Evolutionary conservation across 2,329 filamentous ascomycete species (phyloP).

Genomic region (Fonsecaea multimorphosa): DNA sequence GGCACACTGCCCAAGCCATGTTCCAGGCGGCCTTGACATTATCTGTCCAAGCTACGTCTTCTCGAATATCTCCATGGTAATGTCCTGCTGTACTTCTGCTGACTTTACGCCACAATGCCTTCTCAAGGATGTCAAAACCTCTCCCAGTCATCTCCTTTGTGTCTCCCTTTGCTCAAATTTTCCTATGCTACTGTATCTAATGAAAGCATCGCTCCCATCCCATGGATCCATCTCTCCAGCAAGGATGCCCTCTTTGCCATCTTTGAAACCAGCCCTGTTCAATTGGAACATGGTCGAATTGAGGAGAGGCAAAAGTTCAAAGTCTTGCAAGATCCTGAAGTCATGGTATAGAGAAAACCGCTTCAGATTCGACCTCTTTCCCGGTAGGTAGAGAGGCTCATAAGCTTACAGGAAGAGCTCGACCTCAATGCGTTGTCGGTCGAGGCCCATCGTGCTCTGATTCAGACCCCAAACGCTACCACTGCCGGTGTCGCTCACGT

Average conservation of each 20-base stretch:
- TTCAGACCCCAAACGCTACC: slow-evolving; percentile 17
- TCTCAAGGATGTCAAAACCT: slow-evolving; percentile 56
- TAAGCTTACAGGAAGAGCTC: slow-evolving; percentile 48
- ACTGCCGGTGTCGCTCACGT: slow-evolving; percentile 42
- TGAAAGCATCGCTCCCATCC: slow-evolving; percentile 48
- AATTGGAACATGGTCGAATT: slow-evolving; percentile 31
- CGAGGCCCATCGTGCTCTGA: slow-evolving; percentile 38
- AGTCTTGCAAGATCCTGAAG: slow-evolving; percentile 44
- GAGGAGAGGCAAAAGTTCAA: slow-evolving; percentile 43
- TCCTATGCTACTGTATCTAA: slow-evolving; percentile 51
- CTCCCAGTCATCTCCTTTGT: slow-evolving; percentile 51
- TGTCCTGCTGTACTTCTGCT: neutral
- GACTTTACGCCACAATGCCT: slow-evolving; percentile 42
- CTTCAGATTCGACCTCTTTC: neutral
- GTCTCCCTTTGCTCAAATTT: slow-evolving; percentile 49
- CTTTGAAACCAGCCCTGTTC: slow-evolving; percentile 44
- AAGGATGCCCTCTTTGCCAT: slow-evolving; percentile 45
- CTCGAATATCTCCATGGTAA: neutral
- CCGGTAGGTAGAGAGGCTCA: slow-evolving; percentile 21
- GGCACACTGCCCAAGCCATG: neutral
- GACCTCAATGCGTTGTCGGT: slow-evolving; percentile 46
- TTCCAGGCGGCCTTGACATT: neutral
- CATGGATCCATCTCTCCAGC: slow-evolving; percentile 52
- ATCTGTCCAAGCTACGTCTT: neutral
- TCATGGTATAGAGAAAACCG: slow-evolving; percentile 45